phyloP scores from a whole-genome alignment of 305 asterid species.

The Solanum hybrid region DNA sequence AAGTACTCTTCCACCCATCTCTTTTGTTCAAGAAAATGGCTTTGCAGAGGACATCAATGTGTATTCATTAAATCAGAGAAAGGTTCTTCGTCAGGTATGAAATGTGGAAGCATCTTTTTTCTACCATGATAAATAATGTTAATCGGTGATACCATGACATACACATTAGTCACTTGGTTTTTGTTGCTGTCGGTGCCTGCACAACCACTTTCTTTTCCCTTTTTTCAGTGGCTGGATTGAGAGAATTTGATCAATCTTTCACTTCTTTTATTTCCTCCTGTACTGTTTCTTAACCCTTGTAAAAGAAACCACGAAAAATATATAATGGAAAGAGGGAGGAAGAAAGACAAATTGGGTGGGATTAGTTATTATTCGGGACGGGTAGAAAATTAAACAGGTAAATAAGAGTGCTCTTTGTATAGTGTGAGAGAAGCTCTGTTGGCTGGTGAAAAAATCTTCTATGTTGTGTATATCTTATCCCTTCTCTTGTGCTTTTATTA shows the following conservation, averaged over 20 bases:
- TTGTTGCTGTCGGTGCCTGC: background rate
- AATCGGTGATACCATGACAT: background rate
- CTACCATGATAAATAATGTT: background rate
- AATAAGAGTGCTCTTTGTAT: background rate
- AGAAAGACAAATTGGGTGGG: background rate
- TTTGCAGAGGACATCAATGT: constrained; percentile 33
- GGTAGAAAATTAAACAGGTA: background rate
- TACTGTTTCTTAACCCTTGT: background rate
- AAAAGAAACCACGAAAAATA: background rate
- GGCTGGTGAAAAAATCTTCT: background rate
- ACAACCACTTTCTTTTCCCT: background rate
- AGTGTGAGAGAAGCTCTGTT: background rate
- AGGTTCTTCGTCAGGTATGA: constrained; percentile 77
- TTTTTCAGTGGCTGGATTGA: background rate
- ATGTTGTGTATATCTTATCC: background rate
- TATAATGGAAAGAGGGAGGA: background rate
- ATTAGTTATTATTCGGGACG: background rate
- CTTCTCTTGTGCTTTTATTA: background rate
- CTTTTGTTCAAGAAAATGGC: constrained; percentile 48
- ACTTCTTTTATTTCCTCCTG: background rate
- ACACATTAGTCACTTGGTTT: background rate
- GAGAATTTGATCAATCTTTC: background rate
- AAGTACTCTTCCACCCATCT: constrained; percentile 59
- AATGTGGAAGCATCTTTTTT: constrained; percentile 7
- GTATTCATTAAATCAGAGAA: constrained; percentile 58